A percentile compares a stretch with the other conserved stretches of the same genome.
Evolutionary conservation across 495 filamentous ascomycete genomes (phyloP).

Genomic region (Talaromyces thailandensis): DNA sequence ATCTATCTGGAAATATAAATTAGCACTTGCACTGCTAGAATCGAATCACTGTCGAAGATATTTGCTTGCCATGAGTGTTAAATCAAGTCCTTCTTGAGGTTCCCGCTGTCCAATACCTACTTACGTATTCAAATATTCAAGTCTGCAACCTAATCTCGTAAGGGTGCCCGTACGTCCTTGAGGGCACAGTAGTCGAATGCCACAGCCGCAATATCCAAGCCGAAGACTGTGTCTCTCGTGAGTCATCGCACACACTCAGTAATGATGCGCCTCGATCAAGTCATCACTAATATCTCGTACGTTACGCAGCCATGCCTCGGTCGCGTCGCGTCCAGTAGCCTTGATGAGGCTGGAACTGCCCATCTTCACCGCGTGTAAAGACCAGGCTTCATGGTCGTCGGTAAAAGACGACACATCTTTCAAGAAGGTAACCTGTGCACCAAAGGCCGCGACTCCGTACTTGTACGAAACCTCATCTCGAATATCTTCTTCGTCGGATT

Average conservation of each 20-base stretch:
- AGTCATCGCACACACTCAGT: background rate
- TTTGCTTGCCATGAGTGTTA: background rate
- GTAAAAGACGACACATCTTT: background rate
- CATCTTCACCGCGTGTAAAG: background rate
- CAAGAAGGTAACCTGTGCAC: background rate
- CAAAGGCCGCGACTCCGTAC: background rate
- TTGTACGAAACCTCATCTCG: background rate
- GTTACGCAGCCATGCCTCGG: background rate
- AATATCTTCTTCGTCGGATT: background rate
- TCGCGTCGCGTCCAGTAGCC: slow-evolving; percentile 3
- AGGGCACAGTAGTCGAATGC: background rate
- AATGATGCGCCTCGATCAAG: background rate
- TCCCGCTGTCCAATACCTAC: background rate
- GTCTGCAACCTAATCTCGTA: background rate
- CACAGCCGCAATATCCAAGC: background rate
- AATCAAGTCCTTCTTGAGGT: background rate
- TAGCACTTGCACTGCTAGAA: background rate
- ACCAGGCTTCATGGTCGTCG: background rate
- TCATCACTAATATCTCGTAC: background rate
- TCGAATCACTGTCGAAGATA: background rate
- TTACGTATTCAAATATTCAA: background rate
- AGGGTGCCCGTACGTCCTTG: background rate
- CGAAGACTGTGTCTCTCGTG: background rate
- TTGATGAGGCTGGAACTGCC: background rate
- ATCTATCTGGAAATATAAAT: background rate